These are phyloP conservation scores for Staphylotrichum longicolle DNA, from an alignment of 495 filamentous ascomycete genomes.

Conservation along the genomic window DNA sequence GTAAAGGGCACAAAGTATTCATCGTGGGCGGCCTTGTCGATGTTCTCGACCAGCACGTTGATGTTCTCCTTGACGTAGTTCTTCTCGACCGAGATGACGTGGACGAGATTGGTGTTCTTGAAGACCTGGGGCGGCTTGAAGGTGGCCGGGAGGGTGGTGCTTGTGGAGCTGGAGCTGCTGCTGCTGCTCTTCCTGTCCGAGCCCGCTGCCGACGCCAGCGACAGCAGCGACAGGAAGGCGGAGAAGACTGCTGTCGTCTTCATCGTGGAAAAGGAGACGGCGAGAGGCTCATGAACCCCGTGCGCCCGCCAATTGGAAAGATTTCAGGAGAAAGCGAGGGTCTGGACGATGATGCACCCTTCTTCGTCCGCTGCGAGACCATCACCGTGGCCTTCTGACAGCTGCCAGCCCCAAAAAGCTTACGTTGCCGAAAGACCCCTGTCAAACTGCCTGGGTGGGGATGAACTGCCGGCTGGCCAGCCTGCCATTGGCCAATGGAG, in stretches of 20 bases:
- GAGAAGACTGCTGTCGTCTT: constrained; percentile 52
- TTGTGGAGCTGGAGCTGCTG: constrained; percentile 34
- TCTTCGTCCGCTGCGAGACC: constrained; percentile 9
- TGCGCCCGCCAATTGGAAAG: constrained; percentile 23
- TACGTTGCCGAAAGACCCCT: constrained; percentile 42
- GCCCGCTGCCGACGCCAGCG: constrained; percentile 37
- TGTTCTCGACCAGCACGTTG: constrained; percentile 93
- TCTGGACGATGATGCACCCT: constrained; percentile 22
- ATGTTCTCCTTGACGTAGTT: constrained; percentile 82
- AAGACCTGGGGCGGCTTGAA: constrained; percentile 90
- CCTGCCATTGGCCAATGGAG: not conserved
- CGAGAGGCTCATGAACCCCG: constrained; percentile 41
- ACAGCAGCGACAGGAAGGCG: constrained; percentile 48
- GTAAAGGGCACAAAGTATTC: constrained; percentile 90
- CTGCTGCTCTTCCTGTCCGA: constrained; percentile 27
- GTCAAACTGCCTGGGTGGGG: constrained; percentile 13
- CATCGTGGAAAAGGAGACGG: constrained; percentile 44
- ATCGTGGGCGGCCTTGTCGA: constrained; percentile 66
- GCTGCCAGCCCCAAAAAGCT: constrained; percentile 35
- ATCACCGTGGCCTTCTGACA: constrained; percentile 36
- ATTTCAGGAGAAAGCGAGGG: constrained; percentile 10
- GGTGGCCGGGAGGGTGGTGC: constrained; percentile 54
- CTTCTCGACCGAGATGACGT: constrained; percentile 89
- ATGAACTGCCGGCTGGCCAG: not conserved
- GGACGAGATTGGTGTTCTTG: constrained; percentile 86